Percentiles rank a stretch among this genome's conserved stretches.
These are phyloP conservation scores for Urochloa ruziziensis DNA, from an alignment of 176 grass and related monocot species.

Conservation along the genomic window DNA sequence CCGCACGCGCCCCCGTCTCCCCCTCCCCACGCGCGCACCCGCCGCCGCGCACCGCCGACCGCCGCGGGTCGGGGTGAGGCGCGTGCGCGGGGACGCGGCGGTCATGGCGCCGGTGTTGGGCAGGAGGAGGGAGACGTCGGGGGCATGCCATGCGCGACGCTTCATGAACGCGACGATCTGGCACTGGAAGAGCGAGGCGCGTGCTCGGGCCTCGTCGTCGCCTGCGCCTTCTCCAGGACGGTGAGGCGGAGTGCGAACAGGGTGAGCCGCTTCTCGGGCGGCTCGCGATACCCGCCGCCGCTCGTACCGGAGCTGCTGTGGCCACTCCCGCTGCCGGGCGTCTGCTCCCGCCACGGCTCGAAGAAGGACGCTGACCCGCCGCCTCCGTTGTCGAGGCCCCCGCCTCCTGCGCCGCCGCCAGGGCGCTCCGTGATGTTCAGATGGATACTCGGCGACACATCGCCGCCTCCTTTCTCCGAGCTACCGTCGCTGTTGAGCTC, in stretches of 20 bases:
- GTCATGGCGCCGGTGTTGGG: slow-evolving; percentile 49
- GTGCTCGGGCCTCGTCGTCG: neutral
- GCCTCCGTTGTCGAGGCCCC: neutral
- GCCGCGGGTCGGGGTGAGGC: too few relatives aligned
- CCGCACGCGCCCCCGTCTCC: too few relatives aligned
- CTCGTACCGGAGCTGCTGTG: neutral
- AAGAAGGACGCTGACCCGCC: slow-evolving; percentile 23
- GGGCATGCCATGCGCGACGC: slow-evolving; percentile 43
- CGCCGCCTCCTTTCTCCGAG: neutral
- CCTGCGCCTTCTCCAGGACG: slow-evolving; percentile 47
- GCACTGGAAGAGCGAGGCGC: slow-evolving; percentile 23
- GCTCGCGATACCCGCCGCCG: neutral
- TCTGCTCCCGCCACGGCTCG: slow-evolving; percentile 15
- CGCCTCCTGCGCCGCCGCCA: neutral
- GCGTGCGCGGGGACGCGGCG: too few relatives aligned
- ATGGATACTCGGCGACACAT: slow-evolving; percentile 29
- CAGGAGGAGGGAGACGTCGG: slow-evolving; percentile 51
- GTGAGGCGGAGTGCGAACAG: slow-evolving; percentile 59
- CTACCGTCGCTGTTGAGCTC: slow-evolving; percentile 9
- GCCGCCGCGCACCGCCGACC: too few relatives aligned
- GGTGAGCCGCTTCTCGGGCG: slow-evolving; percentile 60
- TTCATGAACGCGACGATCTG: slow-evolving; percentile 31
- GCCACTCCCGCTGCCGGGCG: slow-evolving; percentile 6
- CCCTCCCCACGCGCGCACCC: too few relatives aligned
- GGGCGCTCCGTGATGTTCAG: neutral